These are phyloP conservation scores for Golubevia pallescens DNA, from an alignment of 1,284 basidiomycete species.

Conservation along the genomic window DNA sequence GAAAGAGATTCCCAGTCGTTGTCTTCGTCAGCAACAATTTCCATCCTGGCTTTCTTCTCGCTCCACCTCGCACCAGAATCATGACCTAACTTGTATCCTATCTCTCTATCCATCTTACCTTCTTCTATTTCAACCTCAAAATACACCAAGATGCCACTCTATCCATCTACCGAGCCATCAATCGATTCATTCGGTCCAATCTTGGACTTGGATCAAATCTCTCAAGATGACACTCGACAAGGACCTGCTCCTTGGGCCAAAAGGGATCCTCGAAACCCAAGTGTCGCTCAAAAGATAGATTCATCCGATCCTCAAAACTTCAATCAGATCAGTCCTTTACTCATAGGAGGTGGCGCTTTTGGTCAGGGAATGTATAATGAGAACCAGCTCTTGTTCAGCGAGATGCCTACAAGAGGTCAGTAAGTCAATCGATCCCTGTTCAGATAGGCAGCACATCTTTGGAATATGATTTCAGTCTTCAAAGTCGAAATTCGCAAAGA, in stretches of 20 bases:
- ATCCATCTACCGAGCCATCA: conserved; percentile 28
- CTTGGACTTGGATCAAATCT: conserved; percentile 19
- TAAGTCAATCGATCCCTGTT: not conserved
- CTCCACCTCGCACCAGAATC: not conserved
- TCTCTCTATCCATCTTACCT: not conserved
- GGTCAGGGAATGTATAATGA: conserved; percentile 55
- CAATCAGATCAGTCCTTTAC: conserved; percentile 29
- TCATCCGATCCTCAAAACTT: not conserved
- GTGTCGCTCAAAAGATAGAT: not conserved
- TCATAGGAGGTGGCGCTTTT: conserved; percentile 55
- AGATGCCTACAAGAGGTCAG: conserved; percentile 15
- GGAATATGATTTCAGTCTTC: no score
- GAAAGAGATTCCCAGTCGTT: not conserved
- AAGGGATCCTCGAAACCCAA: conserved; percentile 1
- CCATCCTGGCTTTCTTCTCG: not conserved
- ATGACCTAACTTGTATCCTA: not conserved
- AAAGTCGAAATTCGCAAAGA: not conserved
- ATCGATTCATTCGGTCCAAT: conserved; percentile 23
- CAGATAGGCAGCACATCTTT: not conserved
- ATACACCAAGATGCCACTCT: conserved; percentile 23
- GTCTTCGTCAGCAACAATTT: not conserved
- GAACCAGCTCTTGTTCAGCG: conserved; percentile 13
- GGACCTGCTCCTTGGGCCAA: conserved; percentile 26
- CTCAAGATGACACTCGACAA: conserved; percentile 17
- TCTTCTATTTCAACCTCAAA: not conserved